A percentile compares a stretch with the other conserved stretches of the same genome.
These are phyloP conservation scores for Taphrina betulina DNA, from an alignment of 1,139 yeast genomes.

Conservation along the genomic window DNA sequence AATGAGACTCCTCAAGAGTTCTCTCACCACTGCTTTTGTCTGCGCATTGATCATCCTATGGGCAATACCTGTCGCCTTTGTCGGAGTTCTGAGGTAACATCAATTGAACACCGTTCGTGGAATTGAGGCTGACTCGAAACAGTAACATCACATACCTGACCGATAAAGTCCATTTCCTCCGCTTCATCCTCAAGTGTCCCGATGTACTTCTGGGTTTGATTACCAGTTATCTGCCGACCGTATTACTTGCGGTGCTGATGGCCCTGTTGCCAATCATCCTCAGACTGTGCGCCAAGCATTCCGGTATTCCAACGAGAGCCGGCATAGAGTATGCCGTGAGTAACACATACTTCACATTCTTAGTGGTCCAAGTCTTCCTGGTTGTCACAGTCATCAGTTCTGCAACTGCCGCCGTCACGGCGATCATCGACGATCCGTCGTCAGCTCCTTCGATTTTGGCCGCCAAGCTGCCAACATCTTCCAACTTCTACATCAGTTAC, in stretches of 20 bases:
- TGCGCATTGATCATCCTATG: conserved; percentile 68
- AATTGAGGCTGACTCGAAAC: not conserved
- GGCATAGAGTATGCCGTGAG: conserved; percentile 79
- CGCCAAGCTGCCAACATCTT: conserved; percentile 76
- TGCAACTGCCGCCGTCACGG: conserved; percentile 71
- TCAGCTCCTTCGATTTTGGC: conserved; percentile 65
- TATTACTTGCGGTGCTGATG: conserved; percentile 80
- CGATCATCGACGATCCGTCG: conserved; percentile 63
- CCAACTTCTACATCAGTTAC: conserved; percentile 72
- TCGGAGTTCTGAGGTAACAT: conserved; percentile 71
- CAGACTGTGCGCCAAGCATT: conserved; percentile 53
- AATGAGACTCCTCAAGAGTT: conserved; percentile 62
- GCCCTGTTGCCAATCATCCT: conserved; percentile 77
- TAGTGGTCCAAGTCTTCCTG: conserved; percentile 78
- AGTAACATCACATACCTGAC: conserved; percentile 64
- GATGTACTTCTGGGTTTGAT: conserved; percentile 66
- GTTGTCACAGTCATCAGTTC: conserved; percentile 81
- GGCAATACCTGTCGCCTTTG: conserved; percentile 94
- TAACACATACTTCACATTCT: conserved; percentile 82
- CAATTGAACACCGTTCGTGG: not conserved
- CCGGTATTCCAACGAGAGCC: conserved; percentile 71
- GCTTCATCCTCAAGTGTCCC: conserved; percentile 72
- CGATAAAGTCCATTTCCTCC: conserved; percentile 64
- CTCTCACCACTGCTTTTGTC: conserved; percentile 57
- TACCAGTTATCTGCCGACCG: conserved; percentile 82